Percentiles rank a stretch among this genome's conserved stretches.
phyloP scores from a whole-genome alignment of 2,329 filamentous ascomycete species.

The Alternaria metachromatica region DNA sequence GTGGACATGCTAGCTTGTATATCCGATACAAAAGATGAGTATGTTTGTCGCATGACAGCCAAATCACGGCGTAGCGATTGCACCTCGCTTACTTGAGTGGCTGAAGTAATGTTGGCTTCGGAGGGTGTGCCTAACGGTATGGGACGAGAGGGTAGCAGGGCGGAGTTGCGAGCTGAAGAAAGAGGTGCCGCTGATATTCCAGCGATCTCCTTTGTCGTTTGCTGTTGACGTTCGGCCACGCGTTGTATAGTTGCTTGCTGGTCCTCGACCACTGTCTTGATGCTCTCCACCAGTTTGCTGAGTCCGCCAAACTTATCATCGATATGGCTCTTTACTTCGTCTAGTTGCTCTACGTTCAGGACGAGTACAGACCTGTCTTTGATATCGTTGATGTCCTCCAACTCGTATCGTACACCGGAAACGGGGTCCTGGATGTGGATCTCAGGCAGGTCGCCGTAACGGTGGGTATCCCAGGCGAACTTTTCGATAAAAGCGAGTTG shows the following conservation, averaged over 20 bases:
- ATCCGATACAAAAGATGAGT: conserved; percentile 87
- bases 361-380: conserved; percentile 96
- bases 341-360: conserved; percentile 87
- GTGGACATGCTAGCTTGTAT: conserved; percentile 85
- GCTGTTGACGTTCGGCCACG: conserved; percentile 89
- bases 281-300: conserved; percentile 81
- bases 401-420: conserved; percentile 93
- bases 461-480: conserved; percentile 98
- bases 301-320: conserved; percentile 87
- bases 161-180: conserved; percentile 45
- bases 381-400: conserved; percentile 91
- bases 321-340: conserved; percentile 95
- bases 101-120: conserved; percentile 49
- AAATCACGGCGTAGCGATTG: conserved; percentile 85
- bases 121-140: conserved; percentile 25
- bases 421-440: conserved; percentile 98
- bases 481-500: conserved; percentile 98
- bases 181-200: conserved; percentile 61
- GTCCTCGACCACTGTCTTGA: conserved; percentile 82
- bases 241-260: conserved; percentile 82
- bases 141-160: conserved; percentile 41
- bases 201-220: conserved; percentile 86
- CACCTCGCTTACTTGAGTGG: conserved; percentile 75
- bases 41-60: conserved; percentile 90
- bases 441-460: conserved; percentile 92